phyloP scores from a whole-genome alignment of 768 basidiomycete species.

The Hebeloma cylindrosporum region DNA sequence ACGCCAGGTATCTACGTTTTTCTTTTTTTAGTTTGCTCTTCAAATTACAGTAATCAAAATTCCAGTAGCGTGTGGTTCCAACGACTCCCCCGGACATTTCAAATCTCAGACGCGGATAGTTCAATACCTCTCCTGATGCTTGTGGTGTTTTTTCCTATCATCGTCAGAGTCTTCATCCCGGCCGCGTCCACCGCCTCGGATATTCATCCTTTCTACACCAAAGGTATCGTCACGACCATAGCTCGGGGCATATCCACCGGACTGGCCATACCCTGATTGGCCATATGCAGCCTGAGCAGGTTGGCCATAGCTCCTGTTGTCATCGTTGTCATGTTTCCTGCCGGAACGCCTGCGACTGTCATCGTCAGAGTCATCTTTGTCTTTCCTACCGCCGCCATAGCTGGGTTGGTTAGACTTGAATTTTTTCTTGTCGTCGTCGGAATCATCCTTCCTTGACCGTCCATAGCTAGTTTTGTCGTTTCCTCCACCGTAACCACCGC shows the following conservation, averaged over 20 bases:
- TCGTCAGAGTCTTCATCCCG: constrained; percentile 34
- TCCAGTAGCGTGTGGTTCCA: too few relatives aligned
- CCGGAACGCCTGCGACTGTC: constrained; percentile 1
- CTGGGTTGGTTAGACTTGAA: background rate
- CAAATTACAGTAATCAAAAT: too few relatives aligned
- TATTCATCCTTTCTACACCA: constrained; percentile 50
- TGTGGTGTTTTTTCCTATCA: constrained; percentile 18
- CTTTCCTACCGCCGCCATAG: constrained; percentile 3
- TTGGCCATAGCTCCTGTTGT: too few relatives aligned
- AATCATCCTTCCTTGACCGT: background rate
- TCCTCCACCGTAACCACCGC: too few relatives aligned
- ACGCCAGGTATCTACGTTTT: background rate
- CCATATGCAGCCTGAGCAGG: constrained; percentile 7
- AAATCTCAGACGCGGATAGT: background rate
- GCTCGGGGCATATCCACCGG: constrained; percentile 27
- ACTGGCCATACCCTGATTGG: too few relatives aligned
- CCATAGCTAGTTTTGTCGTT: too few relatives aligned
- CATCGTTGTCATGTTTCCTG: too few relatives aligned
- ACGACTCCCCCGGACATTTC: background rate
- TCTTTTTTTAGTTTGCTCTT: background rate
- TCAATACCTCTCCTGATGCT: constrained; percentile 8
- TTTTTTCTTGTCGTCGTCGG: constrained; percentile 1
- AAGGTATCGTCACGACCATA: constrained; percentile 45
- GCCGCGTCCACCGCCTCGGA: constrained; percentile 19
- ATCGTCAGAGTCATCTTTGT: constrained; percentile 11